Percentiles rank a stretch among this genome's conserved stretches.
Conservation (phyloP, 495 filamentous ascomycete genomes). For the Penicilliopsis zonata region DNA sequence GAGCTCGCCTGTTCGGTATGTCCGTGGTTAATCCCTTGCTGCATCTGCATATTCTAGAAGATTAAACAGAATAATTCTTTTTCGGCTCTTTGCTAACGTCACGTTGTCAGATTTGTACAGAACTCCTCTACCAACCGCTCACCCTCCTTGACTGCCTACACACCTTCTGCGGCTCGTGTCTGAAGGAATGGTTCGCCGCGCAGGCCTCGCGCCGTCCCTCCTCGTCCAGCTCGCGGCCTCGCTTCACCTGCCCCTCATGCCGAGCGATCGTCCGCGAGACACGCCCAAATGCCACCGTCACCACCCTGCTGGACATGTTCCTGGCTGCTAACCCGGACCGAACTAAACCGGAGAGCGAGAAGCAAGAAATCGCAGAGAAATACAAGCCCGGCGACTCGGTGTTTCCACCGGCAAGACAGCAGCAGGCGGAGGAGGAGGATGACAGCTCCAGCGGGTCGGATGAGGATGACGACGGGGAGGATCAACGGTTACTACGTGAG, state of each 20-base stretch:
- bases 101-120: slow-evolving; percentile 72
- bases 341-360: slow-evolving; percentile 53
- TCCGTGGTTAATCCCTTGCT: slow-evolving; percentile 5
- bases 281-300: slow-evolving; percentile 71
- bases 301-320: slow-evolving; percentile 67
- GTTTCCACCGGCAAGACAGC: slow-evolving; percentile 8
- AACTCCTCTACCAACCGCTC: slow-evolving; percentile 88
- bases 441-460: slow-evolving; percentile 24
- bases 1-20: slow-evolving; percentile 88
- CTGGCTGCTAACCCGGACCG: slow-evolving; percentile 63
- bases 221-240: slow-evolving; percentile 31
- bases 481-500: slow-evolving; percentile 56
- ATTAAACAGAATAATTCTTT: not conserved
- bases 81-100: slow-evolving; percentile 7
- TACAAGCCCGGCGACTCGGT: slow-evolving; percentile 75
- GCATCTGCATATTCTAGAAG: not conserved
- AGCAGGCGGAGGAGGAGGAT: slow-evolving; percentile 1
- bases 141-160: slow-evolving; percentile 96
- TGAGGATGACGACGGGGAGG: slow-evolving; percentile 61
- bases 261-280: slow-evolving; percentile 75
- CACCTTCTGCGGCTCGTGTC: slow-evolving; percentile 88
- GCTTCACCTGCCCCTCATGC: slow-evolving; percentile 85
- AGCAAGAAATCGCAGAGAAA: slow-evolving; percentile 50
- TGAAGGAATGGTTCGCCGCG: slow-evolving; percentile 83
- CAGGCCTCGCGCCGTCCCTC: slow-evolving; percentile 39